A percentile compares a stretch with the other conserved stretches of the same genome.
Evolutionary conservation across 1,139 yeast genomes (phyloP).

Genomic region (Yamadazyma sp.): DNA sequence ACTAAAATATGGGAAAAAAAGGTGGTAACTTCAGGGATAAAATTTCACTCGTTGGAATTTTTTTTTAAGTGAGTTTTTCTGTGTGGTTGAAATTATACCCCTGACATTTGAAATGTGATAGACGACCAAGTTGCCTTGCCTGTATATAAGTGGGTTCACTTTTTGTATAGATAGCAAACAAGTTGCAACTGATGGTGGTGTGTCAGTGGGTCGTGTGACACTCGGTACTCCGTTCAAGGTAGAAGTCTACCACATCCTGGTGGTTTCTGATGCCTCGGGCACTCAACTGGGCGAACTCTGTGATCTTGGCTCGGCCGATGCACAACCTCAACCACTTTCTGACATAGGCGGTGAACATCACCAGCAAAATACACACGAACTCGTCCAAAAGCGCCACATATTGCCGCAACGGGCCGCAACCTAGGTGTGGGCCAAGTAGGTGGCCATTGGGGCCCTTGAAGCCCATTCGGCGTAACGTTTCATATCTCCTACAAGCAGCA

Average conservation of each 20-base stretch:
- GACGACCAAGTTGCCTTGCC: conserved; percentile 1
- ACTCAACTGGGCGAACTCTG: conserved; percentile 12
- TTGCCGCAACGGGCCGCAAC: background rate
- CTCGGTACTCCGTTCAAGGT: background rate
- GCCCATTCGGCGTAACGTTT: too few relatives aligned
- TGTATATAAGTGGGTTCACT: background rate
- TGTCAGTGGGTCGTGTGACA: background rate
- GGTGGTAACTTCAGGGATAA: conserved; percentile 7
- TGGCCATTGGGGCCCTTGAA: background rate
- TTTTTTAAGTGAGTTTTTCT: too few relatives aligned
- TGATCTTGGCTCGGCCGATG: conserved; percentile 14
- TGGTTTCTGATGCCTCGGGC: conserved; percentile 6
- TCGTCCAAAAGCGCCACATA: background rate
- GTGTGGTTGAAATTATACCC: background rate
- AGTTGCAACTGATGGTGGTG: background rate
- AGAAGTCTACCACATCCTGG: conserved; percentile 12
- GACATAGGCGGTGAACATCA: background rate
- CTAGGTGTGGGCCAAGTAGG: background rate
- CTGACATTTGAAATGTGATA: background rate
- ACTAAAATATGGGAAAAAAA: conserved; percentile 2
- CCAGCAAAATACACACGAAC: background rate
- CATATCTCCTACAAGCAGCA: background rate
- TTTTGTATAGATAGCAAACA: background rate
- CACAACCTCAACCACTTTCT: conserved; percentile 8
- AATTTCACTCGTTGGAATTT: conserved; percentile 9